These are phyloP conservation scores for Globisporangium orthogonon DNA, from an alignment of 352 stramenopile genomes.

Conservation along the genomic window DNA sequence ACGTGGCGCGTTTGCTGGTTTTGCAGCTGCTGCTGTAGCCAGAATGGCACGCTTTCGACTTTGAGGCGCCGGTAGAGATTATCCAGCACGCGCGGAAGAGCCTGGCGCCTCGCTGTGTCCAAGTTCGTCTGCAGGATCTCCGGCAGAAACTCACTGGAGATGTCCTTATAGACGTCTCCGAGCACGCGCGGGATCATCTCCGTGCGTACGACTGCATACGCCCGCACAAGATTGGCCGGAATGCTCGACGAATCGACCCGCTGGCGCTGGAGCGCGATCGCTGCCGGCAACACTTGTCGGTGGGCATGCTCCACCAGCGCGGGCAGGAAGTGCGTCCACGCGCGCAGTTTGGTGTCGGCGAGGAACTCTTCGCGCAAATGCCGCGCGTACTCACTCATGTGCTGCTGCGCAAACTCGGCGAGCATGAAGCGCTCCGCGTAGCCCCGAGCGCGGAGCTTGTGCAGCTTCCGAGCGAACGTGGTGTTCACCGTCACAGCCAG, in stretches of 20 bases:
- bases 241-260: conserved; percentile 41
- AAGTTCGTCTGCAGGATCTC: conserved; percentile 29
- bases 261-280: conserved; percentile 33
- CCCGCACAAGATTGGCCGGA: conserved; percentile 33
- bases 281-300: conserved; percentile 27
- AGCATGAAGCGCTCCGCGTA: conserved; percentile 54
- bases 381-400: conserved; percentile 31
- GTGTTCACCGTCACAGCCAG: conserved; percentile 48
- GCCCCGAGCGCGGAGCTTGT: conserved; percentile 32
- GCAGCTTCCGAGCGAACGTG: conserved; percentile 45
- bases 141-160: conserved; percentile 47
- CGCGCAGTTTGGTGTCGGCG: conserved; percentile 52
- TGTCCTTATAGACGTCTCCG: conserved; percentile 46
- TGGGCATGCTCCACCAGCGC: conserved; percentile 23
- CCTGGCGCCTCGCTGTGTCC: conserved; percentile 16
- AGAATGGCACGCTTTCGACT: conserved; percentile 41
- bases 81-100: conserved; percentile 48
- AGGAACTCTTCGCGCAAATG: conserved; percentile 45
- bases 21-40: conserved; percentile 35
- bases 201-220: conserved; percentile 42
- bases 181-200: conserved; percentile 59
- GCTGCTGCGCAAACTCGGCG: conserved; percentile 49
- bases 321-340: conserved; percentile 36
- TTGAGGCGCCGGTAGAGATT: conserved; percentile 40
- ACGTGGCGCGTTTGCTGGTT: conserved; percentile 38